phyloP scores from a whole-genome alignment of 345 rosid genomes.

The Geranium rotundifolium region DNA sequence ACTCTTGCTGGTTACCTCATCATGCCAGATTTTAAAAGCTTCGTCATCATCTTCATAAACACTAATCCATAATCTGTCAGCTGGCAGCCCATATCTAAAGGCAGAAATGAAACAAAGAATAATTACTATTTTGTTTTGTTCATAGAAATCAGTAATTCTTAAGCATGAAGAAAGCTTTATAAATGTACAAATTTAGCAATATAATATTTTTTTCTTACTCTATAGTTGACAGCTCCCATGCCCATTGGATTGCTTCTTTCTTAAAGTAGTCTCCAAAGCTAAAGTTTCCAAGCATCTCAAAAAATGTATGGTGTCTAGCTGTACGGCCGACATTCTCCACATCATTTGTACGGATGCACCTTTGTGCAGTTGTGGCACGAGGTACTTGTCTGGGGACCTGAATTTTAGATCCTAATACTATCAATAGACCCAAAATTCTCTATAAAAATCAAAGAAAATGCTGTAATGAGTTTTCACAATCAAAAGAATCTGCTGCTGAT shows the following conservation, averaged over 20 bases:
- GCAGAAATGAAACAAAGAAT: not conserved
- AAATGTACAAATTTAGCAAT: constrained; percentile 3
- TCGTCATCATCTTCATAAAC: constrained; percentile 82
- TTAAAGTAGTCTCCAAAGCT: constrained; percentile 96
- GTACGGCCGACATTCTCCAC: constrained; percentile 93
- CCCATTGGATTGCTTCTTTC: constrained; percentile 85
- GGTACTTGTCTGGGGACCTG: constrained; percentile 80
- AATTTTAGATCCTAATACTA: constrained; percentile 4
- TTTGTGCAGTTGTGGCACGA: constrained; percentile 79
- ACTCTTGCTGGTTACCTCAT: constrained; percentile 35
- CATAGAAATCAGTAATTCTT: not conserved
- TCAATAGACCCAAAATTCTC: constrained; percentile 2
- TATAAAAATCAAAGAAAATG: not conserved
- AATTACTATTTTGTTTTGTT: too few relatives aligned
- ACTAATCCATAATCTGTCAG: constrained; percentile 71
- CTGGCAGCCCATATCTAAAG: constrained; percentile 52
- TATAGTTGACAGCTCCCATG: constrained; percentile 87
- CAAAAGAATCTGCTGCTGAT: too few relatives aligned
- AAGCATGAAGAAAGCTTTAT: not conserved
- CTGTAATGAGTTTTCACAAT: not conserved
- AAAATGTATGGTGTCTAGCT: constrained; percentile 81
- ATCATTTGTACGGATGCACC: constrained; percentile 87
- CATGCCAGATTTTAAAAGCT: constrained; percentile 74
- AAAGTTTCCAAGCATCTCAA: constrained; percentile 98
- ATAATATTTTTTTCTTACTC: constrained; percentile 38